These are phyloP conservation scores for Penicillium olsonii DNA, from an alignment of 2,329 filamentous ascomycete species.

Conservation along the genomic window DNA sequence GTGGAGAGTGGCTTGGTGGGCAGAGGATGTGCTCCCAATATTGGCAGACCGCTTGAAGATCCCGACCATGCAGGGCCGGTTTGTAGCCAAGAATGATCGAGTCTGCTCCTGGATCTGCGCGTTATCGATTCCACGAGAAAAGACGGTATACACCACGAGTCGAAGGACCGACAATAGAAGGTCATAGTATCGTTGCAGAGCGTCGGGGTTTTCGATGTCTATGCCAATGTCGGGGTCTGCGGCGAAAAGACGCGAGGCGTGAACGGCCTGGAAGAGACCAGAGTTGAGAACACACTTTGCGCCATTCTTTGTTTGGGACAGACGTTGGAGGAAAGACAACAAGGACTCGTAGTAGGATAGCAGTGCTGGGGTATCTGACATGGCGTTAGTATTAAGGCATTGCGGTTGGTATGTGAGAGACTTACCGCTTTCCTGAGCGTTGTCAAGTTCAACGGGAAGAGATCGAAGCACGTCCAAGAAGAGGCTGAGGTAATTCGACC, in stretches of 20 bases:
- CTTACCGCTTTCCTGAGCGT: conserved; percentile 59
- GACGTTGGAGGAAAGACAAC: conserved; percentile 77
- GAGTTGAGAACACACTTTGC: conserved; percentile 86
- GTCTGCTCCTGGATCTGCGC: conserved; percentile 71
- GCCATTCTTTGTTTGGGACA: conserved; percentile 81
- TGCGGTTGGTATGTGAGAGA: neutral
- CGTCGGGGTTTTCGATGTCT: conserved; percentile 67
- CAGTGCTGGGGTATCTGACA: conserved; percentile 55
- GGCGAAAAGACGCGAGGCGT: conserved; percentile 79
- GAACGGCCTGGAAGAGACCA: conserved; percentile 79
- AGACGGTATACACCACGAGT: conserved; percentile 77
- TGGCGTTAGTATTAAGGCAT: conserved; percentile 1
- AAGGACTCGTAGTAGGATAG: conserved; percentile 70
- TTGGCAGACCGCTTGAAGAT: conserved; percentile 88
- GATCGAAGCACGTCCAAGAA: conserved; percentile 83
- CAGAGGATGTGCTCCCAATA: conserved; percentile 58
- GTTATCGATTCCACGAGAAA: conserved; percentile 81
- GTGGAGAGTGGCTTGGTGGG: conserved; percentile 64
- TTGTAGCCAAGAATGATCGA: conserved; percentile 76
- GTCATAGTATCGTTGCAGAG: conserved; percentile 79
- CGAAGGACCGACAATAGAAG: conserved; percentile 78
- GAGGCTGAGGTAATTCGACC: conserved; percentile 87
- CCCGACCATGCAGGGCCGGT: conserved; percentile 80
- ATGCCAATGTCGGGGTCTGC: conserved; percentile 91
- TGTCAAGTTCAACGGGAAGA: conserved; percentile 71